phyloP scores from a whole-genome alignment of 345 rosid species.

The Acer negundo region DNA sequence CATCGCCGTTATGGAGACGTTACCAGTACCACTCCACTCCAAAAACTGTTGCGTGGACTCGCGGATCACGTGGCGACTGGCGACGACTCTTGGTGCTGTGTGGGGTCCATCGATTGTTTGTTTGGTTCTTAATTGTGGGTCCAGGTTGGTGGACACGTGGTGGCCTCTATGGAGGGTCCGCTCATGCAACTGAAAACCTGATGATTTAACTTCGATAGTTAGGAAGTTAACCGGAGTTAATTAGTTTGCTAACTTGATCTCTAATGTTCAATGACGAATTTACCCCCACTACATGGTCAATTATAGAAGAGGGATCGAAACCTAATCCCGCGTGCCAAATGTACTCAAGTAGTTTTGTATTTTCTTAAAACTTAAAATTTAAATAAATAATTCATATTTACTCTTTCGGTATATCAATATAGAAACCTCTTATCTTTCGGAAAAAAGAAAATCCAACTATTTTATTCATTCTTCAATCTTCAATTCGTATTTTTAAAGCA shows the following conservation, averaged over 20 bases:
- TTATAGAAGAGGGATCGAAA: no score
- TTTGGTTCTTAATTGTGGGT: conserved; percentile 3
- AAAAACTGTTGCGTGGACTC: conserved; percentile 10
- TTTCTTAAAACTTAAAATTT: no score
- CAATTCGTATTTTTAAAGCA: no score
- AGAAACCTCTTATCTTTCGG: no score
- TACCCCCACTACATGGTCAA: neutral
- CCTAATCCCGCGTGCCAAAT: no score
- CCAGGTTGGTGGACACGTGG: conserved; percentile 21
- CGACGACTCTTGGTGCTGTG: neutral
- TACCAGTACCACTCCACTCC: neutral
- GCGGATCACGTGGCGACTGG: conserved; percentile 38
- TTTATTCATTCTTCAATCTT: no score
- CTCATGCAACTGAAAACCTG: neutral
- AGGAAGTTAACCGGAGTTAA: conserved; percentile 8
- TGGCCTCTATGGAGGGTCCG: neutral
- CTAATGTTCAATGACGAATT: neutral
- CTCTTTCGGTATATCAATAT: no score
- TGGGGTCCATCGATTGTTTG: conserved; percentile 14
- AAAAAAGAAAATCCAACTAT: no score
- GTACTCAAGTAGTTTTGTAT: no score
- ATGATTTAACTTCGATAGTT: neutral
- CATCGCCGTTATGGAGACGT: conserved; percentile 21
- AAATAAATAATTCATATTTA: no score
- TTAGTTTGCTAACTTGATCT: neutral